These are phyloP conservation scores for Citrus trifoliata DNA, from an alignment of 345 rosid species.

Conservation along the genomic window DNA sequence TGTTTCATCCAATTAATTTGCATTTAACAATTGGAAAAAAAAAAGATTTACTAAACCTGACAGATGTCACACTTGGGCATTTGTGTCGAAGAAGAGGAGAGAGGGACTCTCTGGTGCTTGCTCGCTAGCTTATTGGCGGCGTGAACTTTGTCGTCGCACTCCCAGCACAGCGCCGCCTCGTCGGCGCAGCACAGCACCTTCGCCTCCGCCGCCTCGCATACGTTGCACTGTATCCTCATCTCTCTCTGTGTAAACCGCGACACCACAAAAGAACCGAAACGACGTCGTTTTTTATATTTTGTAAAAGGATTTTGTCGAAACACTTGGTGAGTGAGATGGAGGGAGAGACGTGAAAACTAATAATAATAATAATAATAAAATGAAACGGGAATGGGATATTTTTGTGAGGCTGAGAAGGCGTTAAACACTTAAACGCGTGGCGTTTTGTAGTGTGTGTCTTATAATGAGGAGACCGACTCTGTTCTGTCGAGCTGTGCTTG, in stretches of 20 bases:
- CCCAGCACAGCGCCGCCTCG: constrained; percentile 95
- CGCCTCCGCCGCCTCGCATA: constrained; percentile 92
- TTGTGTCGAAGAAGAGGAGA: constrained; percentile 61
- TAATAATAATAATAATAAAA: too few relatives aligned
- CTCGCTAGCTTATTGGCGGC: constrained; percentile 96
- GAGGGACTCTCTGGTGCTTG: constrained; percentile 92
- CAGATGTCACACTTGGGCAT: constrained; percentile 95
- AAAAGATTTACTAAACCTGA: constrained; percentile 41
- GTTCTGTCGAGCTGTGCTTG: not conserved
- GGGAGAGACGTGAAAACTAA: not conserved
- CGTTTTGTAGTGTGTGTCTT: not conserved
- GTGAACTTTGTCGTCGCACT: constrained; percentile 85
- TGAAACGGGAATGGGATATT: not conserved
- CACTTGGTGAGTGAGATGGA: too few relatives aligned
- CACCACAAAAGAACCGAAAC: not conserved
- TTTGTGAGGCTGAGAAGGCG: constrained; percentile 3
- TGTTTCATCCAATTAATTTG: not conserved
- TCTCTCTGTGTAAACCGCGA: not conserved
- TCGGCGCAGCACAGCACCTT: constrained; percentile 96
- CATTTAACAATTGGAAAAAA: not conserved
- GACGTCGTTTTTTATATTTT: not conserved
- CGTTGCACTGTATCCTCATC: constrained; percentile 99
- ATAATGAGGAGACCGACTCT: constrained; percentile 12
- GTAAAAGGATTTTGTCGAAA: too few relatives aligned
- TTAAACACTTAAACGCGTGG: constrained; percentile 23